Evolutionary conservation across 306 rosid genomes (phyloP), one percentile per base, ranked within the genome.

Genomic region (Dalbergia cultrata): DNA sequence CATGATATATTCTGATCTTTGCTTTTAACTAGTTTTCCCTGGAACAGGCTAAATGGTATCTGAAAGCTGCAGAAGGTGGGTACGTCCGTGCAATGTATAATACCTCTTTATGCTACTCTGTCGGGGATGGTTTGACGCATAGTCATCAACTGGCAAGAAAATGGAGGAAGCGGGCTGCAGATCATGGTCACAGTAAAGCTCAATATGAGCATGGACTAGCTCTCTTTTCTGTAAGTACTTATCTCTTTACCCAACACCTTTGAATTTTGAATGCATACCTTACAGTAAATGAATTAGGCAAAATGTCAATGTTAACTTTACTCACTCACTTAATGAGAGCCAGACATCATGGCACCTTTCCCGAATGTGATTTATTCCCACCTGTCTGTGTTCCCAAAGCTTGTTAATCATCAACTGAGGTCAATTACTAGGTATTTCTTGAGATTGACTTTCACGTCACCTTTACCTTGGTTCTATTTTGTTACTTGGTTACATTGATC

Each of bases 121-220:
- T 63, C 63, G 97, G 97, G 78, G 95, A 93, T 83, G 97, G 99
- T 6, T 45, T 95, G 77, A 12, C 72, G 7, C 93, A 45, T 19
- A 88, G 82, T 85, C 94, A 80, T 84, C 87, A 81, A 68, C 67
- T 70, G 41, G 97, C 92, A 37, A 91, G 92, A 74, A 93, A 88
- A 78, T 95, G 99, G 97, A 93, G 91, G 99, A 90, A 90, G 91
- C 88, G 89, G 77, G 99, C 97, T 53, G 99, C 97, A 22, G 97
- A 95, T 77, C 88, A 81, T 14, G 95, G 95, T 77, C 97, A 95
- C 45, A 70, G 80, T 74, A 93, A 90, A 86, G 97, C 97, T 82
- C 99, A 95, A 69, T 93, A 84, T 81, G 97, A 95, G 88, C 95
- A 93, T 43, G 97, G 97, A 34, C 87, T 93, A 70, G 74, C 90